phyloP scores from a whole-genome alignment of 2,329 filamentous ascomycete genomes.

The Tothia fuscella region DNA sequence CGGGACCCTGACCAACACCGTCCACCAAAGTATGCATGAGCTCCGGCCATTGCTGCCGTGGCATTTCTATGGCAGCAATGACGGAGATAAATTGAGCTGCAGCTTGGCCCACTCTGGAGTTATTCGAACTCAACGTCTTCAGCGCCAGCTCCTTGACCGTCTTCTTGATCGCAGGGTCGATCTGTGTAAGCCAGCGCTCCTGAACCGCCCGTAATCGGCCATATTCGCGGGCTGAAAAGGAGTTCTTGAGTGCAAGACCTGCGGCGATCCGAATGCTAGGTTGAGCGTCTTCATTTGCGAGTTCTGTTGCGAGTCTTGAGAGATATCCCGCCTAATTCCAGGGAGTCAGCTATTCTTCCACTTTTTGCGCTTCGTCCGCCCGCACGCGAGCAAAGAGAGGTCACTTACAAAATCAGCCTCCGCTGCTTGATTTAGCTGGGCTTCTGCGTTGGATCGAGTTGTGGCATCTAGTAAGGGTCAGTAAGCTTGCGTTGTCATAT shows the following conservation, averaged over 20 bases:
- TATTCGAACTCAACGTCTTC: slow-evolving; percentile 69
- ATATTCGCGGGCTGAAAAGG: slow-evolving; percentile 88
- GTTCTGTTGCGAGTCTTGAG: slow-evolving; percentile 79
- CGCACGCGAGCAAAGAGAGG: slow-evolving; percentile 17
- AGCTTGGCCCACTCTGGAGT: slow-evolving; percentile 73
- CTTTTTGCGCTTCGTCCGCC: no score
- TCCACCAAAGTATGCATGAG: slow-evolving; percentile 81
- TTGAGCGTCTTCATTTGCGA: slow-evolving; percentile 79
- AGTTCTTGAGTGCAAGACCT: slow-evolving; percentile 94
- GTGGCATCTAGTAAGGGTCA: slow-evolving; percentile 57
- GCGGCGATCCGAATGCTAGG: slow-evolving; percentile 84
- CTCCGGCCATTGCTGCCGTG: slow-evolving; percentile 84
- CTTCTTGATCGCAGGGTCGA: slow-evolving; percentile 69
- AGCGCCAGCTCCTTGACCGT: slow-evolving; percentile 85
- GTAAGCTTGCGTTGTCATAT: slow-evolving; percentile 14
- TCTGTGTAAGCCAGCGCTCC: slow-evolving; percentile 79
- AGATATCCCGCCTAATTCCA: slow-evolving; percentile 76
- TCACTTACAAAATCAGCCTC: slow-evolving; percentile 85
- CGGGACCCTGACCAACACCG: slow-evolving; percentile 77
- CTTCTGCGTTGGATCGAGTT: slow-evolving; percentile 81
- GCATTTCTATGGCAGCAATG: slow-evolving; percentile 89
- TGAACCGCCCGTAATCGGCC: slow-evolving; percentile 80
- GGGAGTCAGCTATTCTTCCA: not conserved
- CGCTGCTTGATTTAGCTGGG: slow-evolving; percentile 84
- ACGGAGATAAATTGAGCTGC: slow-evolving; percentile 92